Percentiles rank a stretch among this genome's conserved stretches.
These are phyloP conservation scores for Fusarium nanum DNA, from an alignment of 2,329 filamentous ascomycete species.

Conservation along the genomic window DNA sequence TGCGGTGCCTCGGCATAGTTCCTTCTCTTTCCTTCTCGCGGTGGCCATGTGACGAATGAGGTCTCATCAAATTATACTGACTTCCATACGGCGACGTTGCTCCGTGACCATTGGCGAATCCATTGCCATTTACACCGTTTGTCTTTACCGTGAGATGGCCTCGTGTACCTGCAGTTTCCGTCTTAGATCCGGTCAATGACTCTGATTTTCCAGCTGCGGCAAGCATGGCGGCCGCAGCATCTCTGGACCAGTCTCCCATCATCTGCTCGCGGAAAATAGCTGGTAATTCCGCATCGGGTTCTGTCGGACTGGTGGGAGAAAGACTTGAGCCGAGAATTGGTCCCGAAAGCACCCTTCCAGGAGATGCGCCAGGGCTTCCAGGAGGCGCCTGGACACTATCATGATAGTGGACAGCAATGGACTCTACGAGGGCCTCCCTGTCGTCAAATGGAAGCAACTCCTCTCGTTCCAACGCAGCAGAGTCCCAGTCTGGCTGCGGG, in stretches of 20 bases:
- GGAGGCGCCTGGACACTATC: slow-evolving; percentile 71
- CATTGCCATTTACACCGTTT: slow-evolving; percentile 53
- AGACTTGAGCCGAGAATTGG: slow-evolving; percentile 67
- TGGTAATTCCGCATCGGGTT: slow-evolving; percentile 69
- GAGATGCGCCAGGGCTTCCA: slow-evolving; percentile 76
- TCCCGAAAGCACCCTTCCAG: slow-evolving; percentile 71
- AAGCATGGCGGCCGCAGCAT: slow-evolving; percentile 74
- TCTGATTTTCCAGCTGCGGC: slow-evolving; percentile 76
- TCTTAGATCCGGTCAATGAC: slow-evolving; percentile 80
- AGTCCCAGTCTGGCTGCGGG: slow-evolving; percentile 59
- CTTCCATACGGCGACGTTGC: slow-evolving; percentile 62
- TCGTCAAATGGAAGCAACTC: slow-evolving; percentile 81
- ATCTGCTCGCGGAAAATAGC: slow-evolving; percentile 77
- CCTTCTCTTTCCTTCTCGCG: slow-evolving; percentile 48
- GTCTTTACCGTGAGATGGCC: slow-evolving; percentile 70
- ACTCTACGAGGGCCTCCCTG: slow-evolving; percentile 76
- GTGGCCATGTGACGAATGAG: slow-evolving; percentile 58
- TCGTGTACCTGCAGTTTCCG: slow-evolving; percentile 67
- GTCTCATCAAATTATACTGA: slow-evolving; percentile 61
- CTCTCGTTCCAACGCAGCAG: slow-evolving; percentile 69
- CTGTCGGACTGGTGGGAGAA: slow-evolving; percentile 53
- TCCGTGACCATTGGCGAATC: slow-evolving; percentile 48
- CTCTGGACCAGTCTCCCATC: slow-evolving; percentile 82
- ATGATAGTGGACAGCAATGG: slow-evolving; percentile 78
- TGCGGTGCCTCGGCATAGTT: slow-evolving; percentile 59